Percentiles rank a stretch among this genome's conserved stretches.
phyloP scores from a whole-genome alignment of 176 grass and related monocot genomes.

The Tuctoria greenei region DNA sequence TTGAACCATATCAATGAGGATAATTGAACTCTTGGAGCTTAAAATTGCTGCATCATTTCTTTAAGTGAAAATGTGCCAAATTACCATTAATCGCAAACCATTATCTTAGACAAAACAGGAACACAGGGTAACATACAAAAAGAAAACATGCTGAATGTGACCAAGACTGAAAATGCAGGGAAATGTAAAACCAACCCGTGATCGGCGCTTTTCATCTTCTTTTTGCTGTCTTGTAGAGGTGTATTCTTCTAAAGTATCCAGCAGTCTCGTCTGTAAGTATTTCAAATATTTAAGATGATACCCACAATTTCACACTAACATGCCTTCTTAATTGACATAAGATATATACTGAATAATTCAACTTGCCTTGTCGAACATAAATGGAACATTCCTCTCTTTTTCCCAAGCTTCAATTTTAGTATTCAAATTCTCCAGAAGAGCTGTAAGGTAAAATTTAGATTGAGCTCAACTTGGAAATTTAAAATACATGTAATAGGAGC shows the following conservation, averaged over 20 bases:
- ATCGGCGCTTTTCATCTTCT: slow-evolving; percentile 71
- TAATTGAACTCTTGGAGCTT: background rate
- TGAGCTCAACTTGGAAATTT: slow-evolving; percentile 16
- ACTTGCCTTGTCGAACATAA: slow-evolving; percentile 76
- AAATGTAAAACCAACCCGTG: slow-evolving; percentile 49
- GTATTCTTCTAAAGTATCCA: slow-evolving; percentile 77
- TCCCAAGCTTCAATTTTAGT: slow-evolving; percentile 76
- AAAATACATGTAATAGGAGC: background rate
- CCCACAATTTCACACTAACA: background rate
- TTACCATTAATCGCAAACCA: background rate
- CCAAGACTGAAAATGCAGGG: background rate
- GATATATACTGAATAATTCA: background rate
- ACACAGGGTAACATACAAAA: slow-evolving; percentile 1
- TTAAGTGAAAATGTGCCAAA: background rate
- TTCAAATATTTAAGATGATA: slow-evolving; percentile 9
- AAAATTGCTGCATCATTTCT: background rate
- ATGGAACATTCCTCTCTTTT: slow-evolving; percentile 68
- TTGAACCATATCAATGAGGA: background rate
- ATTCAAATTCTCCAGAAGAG: slow-evolving; percentile 71
- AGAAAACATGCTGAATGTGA: background rate
- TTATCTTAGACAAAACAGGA: background rate
- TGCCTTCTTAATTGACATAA: background rate
- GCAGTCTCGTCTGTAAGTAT: slow-evolving; percentile 52
- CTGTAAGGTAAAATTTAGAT: slow-evolving; percentile 52
- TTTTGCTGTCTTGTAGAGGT: slow-evolving; percentile 54